Evolutionary conservation across 345 rosid genomes (phyloP), one percentile per base, ranked within the genome.

Genomic region (Limnanthes douglasii): DNA sequence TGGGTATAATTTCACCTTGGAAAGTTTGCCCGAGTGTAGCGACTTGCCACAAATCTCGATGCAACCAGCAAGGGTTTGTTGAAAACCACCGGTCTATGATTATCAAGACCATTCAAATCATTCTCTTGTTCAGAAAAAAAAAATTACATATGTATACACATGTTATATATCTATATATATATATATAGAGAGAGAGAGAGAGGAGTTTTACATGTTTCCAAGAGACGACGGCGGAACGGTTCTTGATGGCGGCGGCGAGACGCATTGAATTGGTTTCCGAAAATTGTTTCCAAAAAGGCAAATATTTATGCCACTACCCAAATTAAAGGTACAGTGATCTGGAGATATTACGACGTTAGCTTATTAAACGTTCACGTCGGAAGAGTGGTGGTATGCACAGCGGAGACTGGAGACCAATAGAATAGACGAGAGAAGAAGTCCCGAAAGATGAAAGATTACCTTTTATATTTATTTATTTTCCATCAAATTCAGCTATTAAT

Each of bases 11-110:
- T 38, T 73, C 17, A 78, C 93, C 15, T 56, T 65, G 2, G 88
- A 70, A 41, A 41, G n/a, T 51, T 64, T 61, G 4, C 95, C 95
- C 11, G 86, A 75, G 61, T 82, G 97, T 10, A 88, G 67, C 28
- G 66, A 34, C 10, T 41, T 53, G 3, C 93, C 93, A 11, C 45
- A 58, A 41, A 47, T 42, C 56, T 69, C 80, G 36, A 73, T 52
- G 59, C 56, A 43, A 49, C 61, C 64, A 22, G 68, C 72, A 39
- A 83, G 60, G 32, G 93, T 88, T 60, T 58, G 77, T 37, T 82
- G 95, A 45, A 78, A 43, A 61, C 64, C 60, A 41, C 90, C 86
- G 8, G 75, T 71, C 97, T 82, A 33, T 29, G 16, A 48, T 32
- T 27, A 22, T 16, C 8, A 12, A 21, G 10, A 20, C 6, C 6